Evolutionary conservation across 1,284 basidiomycete genomes (phyloP), one percentile per base, ranked within the genome.

Genomic region (Ganoderma sinense): DNA sequence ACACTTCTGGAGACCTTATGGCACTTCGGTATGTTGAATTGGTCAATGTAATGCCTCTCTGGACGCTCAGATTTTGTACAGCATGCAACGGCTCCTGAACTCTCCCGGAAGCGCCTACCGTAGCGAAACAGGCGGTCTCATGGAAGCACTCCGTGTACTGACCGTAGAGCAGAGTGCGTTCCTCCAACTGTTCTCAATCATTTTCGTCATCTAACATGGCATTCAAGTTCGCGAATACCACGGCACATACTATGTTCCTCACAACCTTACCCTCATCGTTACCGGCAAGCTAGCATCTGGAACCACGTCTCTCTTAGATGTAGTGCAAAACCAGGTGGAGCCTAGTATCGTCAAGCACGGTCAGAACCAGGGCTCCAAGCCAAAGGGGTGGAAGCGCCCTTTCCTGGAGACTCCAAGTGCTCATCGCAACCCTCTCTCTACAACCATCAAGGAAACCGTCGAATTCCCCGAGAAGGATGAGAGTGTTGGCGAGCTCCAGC

Each of bases 401-500:
- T 99, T 99, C 78, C 77, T 99, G 26, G 97, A 99, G 82, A 97
- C 97, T 0, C 75, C 89, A 0, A 96, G 94, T 70, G 89, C 92
- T 1, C 79, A 84, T 16, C 86, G 93, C 13, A 84, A 87, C 4
- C 86, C 87, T 7, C 87, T 95, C 33, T 68, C 84, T 11, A 79
- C 87, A 70, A 86, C 88, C 2, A 78, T 85, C 62, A 89, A 87
- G 71, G 88, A 91, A 68, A 85, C 87, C 0, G 90, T 99, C 40
- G 94, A 97, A 75, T 99, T 99, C 78, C 98, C 98, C n/a, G 98
- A 99, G 82, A 91, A 96, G 81, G 97, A 99, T 79, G 98, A 99
- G 84, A 96, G 93, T 69, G 87, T 96, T 73, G 97, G 98, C 53
- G 97, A 99, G 83, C 79, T 99, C 8, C 84, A 89, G 59, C 86